Evolutionary conservation across 371 early-diverging fungal species (phyloP).

Genomic region (Mucor velutinosus): DNA sequence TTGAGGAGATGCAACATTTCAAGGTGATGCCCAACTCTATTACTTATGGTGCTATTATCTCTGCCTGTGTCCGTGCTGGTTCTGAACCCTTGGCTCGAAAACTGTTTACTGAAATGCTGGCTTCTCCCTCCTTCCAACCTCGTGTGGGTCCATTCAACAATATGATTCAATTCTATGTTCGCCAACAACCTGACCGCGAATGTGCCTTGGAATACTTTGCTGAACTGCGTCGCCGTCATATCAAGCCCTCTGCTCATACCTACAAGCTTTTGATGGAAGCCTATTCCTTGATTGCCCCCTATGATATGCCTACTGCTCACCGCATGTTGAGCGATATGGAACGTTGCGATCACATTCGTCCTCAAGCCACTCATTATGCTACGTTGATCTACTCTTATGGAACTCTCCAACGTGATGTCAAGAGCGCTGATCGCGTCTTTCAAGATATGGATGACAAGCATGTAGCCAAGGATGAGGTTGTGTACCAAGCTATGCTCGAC

Average conservation of each 20-base stretch:
- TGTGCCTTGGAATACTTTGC: slow-evolving; percentile 56
- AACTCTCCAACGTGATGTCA: slow-evolving; percentile 56
- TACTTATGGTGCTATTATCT: slow-evolving; percentile 66
- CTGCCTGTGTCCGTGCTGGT: slow-evolving; percentile 66
- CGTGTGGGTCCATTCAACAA: slow-evolving; percentile 63
- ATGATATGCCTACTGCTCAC: slow-evolving; percentile 64
- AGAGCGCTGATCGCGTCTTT: slow-evolving; percentile 54
- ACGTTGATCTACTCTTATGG: slow-evolving; percentile 67
- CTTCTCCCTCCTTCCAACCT: slow-evolving; percentile 54
- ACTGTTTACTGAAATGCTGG: slow-evolving; percentile 58
- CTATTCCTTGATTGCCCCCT: slow-evolving; percentile 61
- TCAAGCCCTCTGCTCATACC: slow-evolving; percentile 64
- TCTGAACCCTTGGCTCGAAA: slow-evolving; percentile 54
- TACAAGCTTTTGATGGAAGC: slow-evolving; percentile 67
- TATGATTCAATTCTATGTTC: slow-evolving; percentile 70
- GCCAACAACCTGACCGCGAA: slow-evolving; percentile 59
- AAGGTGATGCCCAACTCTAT: slow-evolving; percentile 57
- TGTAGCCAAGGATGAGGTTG: slow-evolving; percentile 54
- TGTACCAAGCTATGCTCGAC: slow-evolving; percentile 65
- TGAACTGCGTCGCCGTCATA: slow-evolving; percentile 50
- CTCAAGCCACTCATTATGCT: slow-evolving; percentile 62
- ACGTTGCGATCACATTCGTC: slow-evolving; percentile 44
- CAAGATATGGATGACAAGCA: slow-evolving; percentile 48
- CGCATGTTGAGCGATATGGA: slow-evolving; percentile 55
- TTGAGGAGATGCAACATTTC: slow-evolving; percentile 62